Evolutionary conservation across 441 rosid genomes (phyloP).

Genomic region (Daphne laureola): DNA sequence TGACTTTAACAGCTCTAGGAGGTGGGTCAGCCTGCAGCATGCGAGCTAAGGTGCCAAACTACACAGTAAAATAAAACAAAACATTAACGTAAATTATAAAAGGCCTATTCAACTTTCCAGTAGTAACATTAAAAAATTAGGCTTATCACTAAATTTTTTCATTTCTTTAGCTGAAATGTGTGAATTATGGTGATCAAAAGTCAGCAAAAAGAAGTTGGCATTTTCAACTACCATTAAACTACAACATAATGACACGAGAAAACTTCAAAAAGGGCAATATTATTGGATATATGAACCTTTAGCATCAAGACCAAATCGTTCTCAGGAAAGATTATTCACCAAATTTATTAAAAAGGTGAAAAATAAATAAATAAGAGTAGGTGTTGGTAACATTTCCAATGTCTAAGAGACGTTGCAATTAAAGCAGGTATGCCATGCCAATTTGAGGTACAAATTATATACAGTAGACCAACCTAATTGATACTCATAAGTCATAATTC

Average conservation of each 20-base stretch:
- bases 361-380: no score
- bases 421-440: not conserved
- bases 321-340: not conserved
- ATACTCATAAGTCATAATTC: constrained; percentile 5
- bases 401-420: not conserved
- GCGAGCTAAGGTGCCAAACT: constrained; percentile 95
- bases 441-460: constrained; percentile 3
- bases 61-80: constrained; percentile 24
- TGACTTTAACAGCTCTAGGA: constrained; percentile 94
- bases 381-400: not conserved
- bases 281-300: no score
- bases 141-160: no score
- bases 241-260: no score
- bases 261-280: no score
- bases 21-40: constrained; percentile 99
- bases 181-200: no score
- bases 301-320: not conserved
- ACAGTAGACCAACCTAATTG: constrained; percentile 4
- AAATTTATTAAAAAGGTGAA: not conserved
- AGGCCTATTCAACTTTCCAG: not conserved
- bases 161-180: no score
- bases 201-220: no score
- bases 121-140: no score
- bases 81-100: constrained; percentile 3
- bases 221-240: no score